These are phyloP conservation scores for Volvariella surrecta DNA, from an alignment of 1,284 basidiomycete genomes.

Conservation along the genomic window DNA sequence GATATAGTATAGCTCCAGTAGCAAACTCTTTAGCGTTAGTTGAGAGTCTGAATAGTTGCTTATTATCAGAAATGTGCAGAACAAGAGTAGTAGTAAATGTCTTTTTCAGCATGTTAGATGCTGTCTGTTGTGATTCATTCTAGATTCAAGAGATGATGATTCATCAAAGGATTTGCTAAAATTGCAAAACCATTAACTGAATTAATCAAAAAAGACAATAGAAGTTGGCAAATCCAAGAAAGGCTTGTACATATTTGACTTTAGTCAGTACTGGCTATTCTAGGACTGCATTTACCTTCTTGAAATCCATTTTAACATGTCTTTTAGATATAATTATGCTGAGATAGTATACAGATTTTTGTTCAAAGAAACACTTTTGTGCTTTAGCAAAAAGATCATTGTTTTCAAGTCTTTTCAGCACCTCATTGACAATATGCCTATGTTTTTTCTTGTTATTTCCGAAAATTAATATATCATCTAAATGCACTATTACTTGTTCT, in stretches of 20 bases:
- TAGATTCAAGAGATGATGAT: conserved; percentile 4
- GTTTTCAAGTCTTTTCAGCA: not conserved
- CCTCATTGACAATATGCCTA: not conserved
- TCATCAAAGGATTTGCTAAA: conserved; percentile 13
- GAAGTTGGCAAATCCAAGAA: conserved; percentile 18
- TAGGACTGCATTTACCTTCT: conserved; percentile 11
- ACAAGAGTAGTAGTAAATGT: conserved; percentile 10
- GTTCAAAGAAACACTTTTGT: conserved; percentile 16
- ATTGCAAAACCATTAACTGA: conserved; percentile 16
- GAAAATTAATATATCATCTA: conserved; percentile 1
- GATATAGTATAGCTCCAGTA: conserved; percentile 15
- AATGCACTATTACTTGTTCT: not conserved
- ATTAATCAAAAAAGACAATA: conserved; percentile 31
- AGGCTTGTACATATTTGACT: conserved; percentile 15
- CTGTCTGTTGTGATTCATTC: conserved; percentile 1
- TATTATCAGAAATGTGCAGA: conserved; percentile 8
- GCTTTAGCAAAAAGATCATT: conserved; percentile 2
- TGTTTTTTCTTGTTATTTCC: not conserved
- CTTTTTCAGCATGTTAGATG: not conserved
- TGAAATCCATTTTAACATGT: conserved; percentile 29
- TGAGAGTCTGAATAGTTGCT: conserved; percentile 12
- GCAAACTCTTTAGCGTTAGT: conserved; percentile 17
- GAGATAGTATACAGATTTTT: conserved; percentile 25
- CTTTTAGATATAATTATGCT: conserved; percentile 25
- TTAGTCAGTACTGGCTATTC: conserved; percentile 13